These are phyloP conservation scores for Seiridium cupressi DNA, from an alignment of 2,329 filamentous ascomycete species.

Conservation along the genomic window DNA sequence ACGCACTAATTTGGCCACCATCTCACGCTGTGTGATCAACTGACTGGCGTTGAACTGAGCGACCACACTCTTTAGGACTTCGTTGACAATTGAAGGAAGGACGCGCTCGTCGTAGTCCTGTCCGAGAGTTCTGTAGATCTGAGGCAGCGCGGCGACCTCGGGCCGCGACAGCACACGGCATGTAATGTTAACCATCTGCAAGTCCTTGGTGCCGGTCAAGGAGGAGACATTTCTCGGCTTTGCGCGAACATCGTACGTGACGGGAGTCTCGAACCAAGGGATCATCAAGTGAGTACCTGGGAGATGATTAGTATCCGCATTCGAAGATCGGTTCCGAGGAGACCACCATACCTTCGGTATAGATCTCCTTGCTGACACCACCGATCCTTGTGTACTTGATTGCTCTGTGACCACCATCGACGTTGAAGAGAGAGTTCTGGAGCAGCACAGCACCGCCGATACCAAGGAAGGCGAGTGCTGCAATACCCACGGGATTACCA, in stretches of 20 bases:
- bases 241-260: slow-evolving; percentile 96
- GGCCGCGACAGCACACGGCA: slow-evolving; percentile 97
- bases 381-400: slow-evolving; percentile 96
- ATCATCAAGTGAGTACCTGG: slow-evolving; percentile 88
- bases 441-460: slow-evolving; percentile 51
- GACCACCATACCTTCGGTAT: slow-evolving; percentile 71
- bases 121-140: slow-evolving; percentile 95
- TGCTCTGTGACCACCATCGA: slow-evolving; percentile 96
- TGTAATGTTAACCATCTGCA: slow-evolving; percentile 99
- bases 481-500: slow-evolving; percentile 38
- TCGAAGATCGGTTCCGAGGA: not conserved
- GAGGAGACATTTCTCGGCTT: slow-evolving; percentile 96
- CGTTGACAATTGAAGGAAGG: slow-evolving; percentile 95
- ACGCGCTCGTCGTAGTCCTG: slow-evolving; percentile 97
- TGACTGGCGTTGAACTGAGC: slow-evolving; percentile 99
- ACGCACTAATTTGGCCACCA: slow-evolving; percentile 84
- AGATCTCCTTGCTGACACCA: slow-evolving; percentile 96
- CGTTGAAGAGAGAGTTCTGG: slow-evolving; percentile 69
- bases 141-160: slow-evolving; percentile 81
- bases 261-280: slow-evolving; percentile 95
- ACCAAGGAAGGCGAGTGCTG: slow-evolving; percentile 37
- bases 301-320: slow-evolving; percentile 12
- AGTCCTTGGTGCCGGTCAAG: slow-evolving; percentile 95
- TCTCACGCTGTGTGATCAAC: slow-evolving; percentile 98
- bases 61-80: slow-evolving; percentile 97